Evolutionary conservation across 2,329 filamentous ascomycete genomes (phyloP).

Genomic region (Pestalotiopsis sp.): DNA sequence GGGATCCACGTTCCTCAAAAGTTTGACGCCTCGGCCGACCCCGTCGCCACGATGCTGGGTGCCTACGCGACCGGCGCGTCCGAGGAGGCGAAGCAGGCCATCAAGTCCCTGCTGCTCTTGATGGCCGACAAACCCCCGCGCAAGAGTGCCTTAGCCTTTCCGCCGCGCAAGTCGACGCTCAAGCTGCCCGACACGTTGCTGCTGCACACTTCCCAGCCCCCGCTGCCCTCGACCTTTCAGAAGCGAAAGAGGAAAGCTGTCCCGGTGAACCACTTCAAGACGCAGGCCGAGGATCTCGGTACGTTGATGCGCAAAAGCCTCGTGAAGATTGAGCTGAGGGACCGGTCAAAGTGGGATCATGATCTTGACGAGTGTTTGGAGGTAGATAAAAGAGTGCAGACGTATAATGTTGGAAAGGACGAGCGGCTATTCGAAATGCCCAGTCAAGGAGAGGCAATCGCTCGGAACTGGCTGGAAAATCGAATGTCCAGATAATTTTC

Average conservation of each 20-base stretch:
- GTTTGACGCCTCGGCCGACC: conserved; percentile 38
- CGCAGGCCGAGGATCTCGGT: conserved; percentile 48
- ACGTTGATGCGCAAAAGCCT: conserved; percentile 50
- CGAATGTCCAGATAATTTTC: conserved; percentile 50
- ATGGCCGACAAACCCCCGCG: conserved; percentile 31
- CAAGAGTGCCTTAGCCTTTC: conserved; percentile 47
- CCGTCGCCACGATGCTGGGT: conserved; percentile 21
- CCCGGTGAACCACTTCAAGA: conserved; percentile 42
- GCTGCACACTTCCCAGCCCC: conserved; percentile 40
- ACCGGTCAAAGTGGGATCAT: conserved; percentile 41
- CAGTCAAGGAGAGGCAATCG: conserved; percentile 16
- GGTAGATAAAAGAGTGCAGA: conserved; percentile 38
- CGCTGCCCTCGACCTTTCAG: conserved; percentile 14
- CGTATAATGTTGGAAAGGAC: conserved; percentile 36
- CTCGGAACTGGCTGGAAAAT: conserved; percentile 24
- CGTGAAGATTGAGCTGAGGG: conserved; percentile 43
- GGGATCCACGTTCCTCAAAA: conserved; percentile 45
- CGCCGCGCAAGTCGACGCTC: conserved; percentile 46
- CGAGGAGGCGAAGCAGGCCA: neutral
- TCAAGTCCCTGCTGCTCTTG: conserved; percentile 11
- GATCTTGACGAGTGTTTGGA: conserved; percentile 32
- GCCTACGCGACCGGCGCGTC: conserved; percentile 12
- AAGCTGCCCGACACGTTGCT: conserved; percentile 51
- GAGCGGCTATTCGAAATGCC: conserved; percentile 16
- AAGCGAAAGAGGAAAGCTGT: conserved; percentile 19